Evolutionary conservation across 148 eudicot species (phyloP).

Genomic region (Pouteria glomerata): DNA sequence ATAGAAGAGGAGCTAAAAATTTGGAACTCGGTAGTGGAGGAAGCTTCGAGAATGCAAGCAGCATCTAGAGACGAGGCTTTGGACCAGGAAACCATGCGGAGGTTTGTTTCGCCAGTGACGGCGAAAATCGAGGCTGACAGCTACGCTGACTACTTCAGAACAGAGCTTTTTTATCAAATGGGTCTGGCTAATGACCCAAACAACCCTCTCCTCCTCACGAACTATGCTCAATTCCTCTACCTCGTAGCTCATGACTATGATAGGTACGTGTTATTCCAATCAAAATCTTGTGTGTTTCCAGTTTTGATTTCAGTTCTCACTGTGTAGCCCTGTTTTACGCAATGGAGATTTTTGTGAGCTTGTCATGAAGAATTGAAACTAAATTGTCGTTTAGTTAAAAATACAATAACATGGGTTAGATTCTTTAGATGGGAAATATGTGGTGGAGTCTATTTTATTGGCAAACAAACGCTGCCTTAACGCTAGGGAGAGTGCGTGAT

Average conservation of each 20-base stretch:
- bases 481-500: too few species aligned
- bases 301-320: background rate
- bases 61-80: slow-evolving; percentile 31
- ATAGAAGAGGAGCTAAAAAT: slow-evolving; percentile 31
- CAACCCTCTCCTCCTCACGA: slow-evolving; percentile 61
- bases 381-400: slow-evolving; percentile 4
- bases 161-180: slow-evolving; percentile 53
- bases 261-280: slow-evolving; percentile 42
- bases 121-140: slow-evolving; percentile 44
- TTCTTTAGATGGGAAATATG: slow-evolving; percentile 8
- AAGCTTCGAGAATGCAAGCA: slow-evolving; percentile 59
- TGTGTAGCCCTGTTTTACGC: background rate
- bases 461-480: too few species aligned
- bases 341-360: background rate
- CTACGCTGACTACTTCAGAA: slow-evolving; percentile 38
- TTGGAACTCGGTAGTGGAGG: slow-evolving; percentile 62
- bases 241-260: slow-evolving; percentile 67
- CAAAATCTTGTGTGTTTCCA: background rate
- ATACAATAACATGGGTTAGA: background rate
- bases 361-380: background rate
- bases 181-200: slow-evolving; percentile 57
- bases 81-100: slow-evolving; percentile 48
- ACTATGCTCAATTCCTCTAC: slow-evolving; percentile 89
- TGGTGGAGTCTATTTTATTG: slow-evolving; percentile 4
- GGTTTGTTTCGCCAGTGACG: slow-evolving; percentile 77